A percentile compares a stretch with the other conserved stretches of the same genome.
These are phyloP conservation scores for Geopyxis carbonaria DNA, from an alignment of 495 filamentous ascomycete genomes.

Conservation along the genomic window DNA sequence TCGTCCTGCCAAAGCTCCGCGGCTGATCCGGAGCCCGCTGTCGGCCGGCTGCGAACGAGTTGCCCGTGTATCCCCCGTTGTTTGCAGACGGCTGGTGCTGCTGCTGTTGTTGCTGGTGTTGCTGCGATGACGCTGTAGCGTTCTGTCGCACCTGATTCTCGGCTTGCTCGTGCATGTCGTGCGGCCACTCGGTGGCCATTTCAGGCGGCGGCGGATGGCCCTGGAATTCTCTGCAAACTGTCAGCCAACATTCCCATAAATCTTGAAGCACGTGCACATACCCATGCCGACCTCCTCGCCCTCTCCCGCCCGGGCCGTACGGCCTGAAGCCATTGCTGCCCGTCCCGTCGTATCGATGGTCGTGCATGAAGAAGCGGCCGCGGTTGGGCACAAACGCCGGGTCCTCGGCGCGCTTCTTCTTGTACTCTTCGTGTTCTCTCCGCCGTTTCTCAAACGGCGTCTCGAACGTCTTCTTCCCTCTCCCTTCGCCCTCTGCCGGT, in stretches of 20 bases:
- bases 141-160: slow-evolving; percentile 14
- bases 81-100: slow-evolving; percentile 30
- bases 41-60: slow-evolving; percentile 23
- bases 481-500: slow-evolving; percentile 29
- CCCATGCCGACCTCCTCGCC: slow-evolving; percentile 29
- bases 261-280: slow-evolving; percentile 6
- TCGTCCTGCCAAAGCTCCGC: slow-evolving; percentile 44
- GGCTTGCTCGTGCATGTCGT: slow-evolving; percentile 86
- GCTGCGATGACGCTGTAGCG: slow-evolving; percentile 25
- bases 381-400: slow-evolving; percentile 90
- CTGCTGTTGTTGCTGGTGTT: slow-evolving; percentile 27
- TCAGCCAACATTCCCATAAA: neutral
- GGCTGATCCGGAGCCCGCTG: slow-evolving; percentile 26
- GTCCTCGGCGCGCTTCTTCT: slow-evolving; percentile 70
- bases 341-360: slow-evolving; percentile 66
- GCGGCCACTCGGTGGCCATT: slow-evolving; percentile 43
- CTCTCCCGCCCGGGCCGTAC: slow-evolving; percentile 44
- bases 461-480: slow-evolving; percentile 40
- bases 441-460: slow-evolving; percentile 49
- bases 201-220: slow-evolving; percentile 9
- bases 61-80: no score
- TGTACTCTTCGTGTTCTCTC: slow-evolving; percentile 78
- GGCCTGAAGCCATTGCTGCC: slow-evolving; percentile 60
- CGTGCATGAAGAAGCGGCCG: slow-evolving; percentile 93
- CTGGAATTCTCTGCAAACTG: slow-evolving; percentile 2